Evolutionary conservation across 129 eudicot species (phyloP), one percentile per base, ranked within the genome.

Genomic region (Apium graveolens): DNA sequence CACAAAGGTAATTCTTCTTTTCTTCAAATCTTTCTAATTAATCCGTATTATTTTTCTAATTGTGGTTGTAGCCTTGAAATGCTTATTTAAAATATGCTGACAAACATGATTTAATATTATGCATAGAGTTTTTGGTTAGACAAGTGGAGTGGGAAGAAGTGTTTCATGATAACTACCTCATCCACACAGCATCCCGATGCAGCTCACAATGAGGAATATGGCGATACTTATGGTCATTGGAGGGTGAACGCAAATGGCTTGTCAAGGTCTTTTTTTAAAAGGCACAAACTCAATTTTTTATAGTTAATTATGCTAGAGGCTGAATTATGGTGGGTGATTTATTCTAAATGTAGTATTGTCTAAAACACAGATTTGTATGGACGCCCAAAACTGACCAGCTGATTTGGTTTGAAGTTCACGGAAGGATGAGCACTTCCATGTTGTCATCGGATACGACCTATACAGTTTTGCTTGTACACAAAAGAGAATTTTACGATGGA

Each of bases 1-100:
- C 44, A 74, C 76, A 6, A 84, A 76, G 91, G 92, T 90, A 71
- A 18, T 16, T 37, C 5, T 17, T 37, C 37, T 35, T n/a, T n/a
- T n/a, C n/a, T 35, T 35, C 37, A 35, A n/a, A n/a, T n/a, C n/a
- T n/a, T n/a, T n/a, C n/a, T n/a, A n/a, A n/a, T n/a, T n/a, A n/a
- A n/a, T n/a, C n/a, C n/a, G n/a, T n/a, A n/a, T n/a, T n/a, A n/a
- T n/a, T 24, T 49, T 24, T 49, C 18, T 8, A 49, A 49, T 49
- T 18, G n/a, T 49, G 24, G 57, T 49, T 49, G 57, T 49, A 49
- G 57, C n/a, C 24, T 5, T 49, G 24, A 49, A 20, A 49, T 7
- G 6, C n/a, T 49, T 49, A 49, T 49, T 49, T 49, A 18, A 16
- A 49, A n/a, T 51, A 51, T 51, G 60, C 26, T 51, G 26, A 51